Evolutionary conservation across 2,329 filamentous ascomycete genomes (phyloP), one percentile per base, ranked within the genome.

Genomic region (Helminthosporium solani): DNA sequence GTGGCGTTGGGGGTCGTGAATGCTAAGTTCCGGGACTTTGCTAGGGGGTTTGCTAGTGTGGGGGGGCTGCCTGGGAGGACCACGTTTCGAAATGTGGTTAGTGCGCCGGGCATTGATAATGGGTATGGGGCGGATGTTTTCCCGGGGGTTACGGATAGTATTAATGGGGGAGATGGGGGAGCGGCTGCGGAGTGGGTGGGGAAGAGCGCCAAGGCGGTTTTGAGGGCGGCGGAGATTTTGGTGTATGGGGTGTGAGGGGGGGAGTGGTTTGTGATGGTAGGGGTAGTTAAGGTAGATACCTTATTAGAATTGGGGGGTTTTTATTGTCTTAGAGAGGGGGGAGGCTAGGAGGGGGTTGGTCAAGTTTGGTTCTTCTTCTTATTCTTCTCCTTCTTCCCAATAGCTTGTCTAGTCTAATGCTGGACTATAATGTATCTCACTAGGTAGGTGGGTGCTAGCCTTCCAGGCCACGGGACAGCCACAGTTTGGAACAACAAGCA

Each of bases 81-180:
- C 21, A 57, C 53, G 12, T 60, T 55, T 40, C 52, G 50, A 47
- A 56, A 60, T 42, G 33, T 56, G 3, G 48, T 58, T 19, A 49
- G 41, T 44, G 57, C 55, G 33, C 57, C 57, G n/a, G 55, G 57
- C 1, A 50, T 60, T 25, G 57, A 60, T 49, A 60, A 54, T 41
- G 57, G 56, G 44, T 58, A 60, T 49, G 57, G 50, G 2, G 51
- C 55, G 8, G 52, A 52, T 37, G 51, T 56, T 3, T 60, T 54
- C 23, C 57, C 55, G 2, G 52, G 38, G 2, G 53, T 57, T 3
- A 58, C 55, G 25, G 57, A 60, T 44, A 51, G 41, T 27, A 34
- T 58, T 3, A 51, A 53, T 43, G 36, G 16, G 14, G 53, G 55
- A 2, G 41, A 58, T 34, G 28, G 33, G 25, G 50, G 46, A 33